Evolutionary conservation across 176 grass and related monocot genomes (phyloP).

Genomic region (Rhynchospora pubera): DNA sequence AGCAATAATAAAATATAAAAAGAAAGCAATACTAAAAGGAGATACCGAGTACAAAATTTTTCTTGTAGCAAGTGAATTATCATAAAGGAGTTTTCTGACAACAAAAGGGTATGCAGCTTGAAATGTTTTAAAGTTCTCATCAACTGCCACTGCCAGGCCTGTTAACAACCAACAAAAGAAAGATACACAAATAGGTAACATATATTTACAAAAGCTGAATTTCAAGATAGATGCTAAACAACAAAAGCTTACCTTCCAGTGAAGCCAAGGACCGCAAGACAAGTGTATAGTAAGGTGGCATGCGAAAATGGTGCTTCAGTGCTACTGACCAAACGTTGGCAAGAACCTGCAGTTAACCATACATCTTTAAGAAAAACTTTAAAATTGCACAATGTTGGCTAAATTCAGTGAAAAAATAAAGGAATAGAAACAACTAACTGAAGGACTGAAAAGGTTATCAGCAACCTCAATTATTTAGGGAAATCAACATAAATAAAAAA

Average conservation of each 20-base stretch:
- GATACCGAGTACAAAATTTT: slow-evolving; percentile 33
- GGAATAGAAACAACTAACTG: slow-evolving; percentile 16
- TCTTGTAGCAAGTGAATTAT: slow-evolving; percentile 34
- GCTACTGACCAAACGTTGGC: slow-evolving; percentile 81
- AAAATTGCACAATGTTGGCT: neutral
- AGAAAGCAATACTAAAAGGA: neutral
- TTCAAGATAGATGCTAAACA: neutral
- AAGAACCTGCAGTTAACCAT: slow-evolving; percentile 65
- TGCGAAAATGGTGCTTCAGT: slow-evolving; percentile 84
- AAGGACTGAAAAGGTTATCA: neutral
- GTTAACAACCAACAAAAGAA: slow-evolving; percentile 7
- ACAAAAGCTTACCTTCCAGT: slow-evolving; percentile 19
- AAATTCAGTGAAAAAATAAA: neutral
- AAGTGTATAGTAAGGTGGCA: slow-evolving; percentile 89
- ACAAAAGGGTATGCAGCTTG: slow-evolving; percentile 35
- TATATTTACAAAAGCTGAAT: neutral
- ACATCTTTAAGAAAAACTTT: slow-evolving; percentile 25
- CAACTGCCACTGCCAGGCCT: slow-evolving; percentile 38
- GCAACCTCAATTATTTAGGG: slow-evolving; percentile 3
- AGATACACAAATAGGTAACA: neutral
- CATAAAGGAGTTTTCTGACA: slow-evolving; percentile 35
- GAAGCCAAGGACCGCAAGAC: slow-evolving; percentile 88
- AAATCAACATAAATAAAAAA: neutral
- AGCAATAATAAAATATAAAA: neutral
- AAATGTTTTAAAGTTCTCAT: slow-evolving; percentile 35